phyloP scores from a whole-genome alignment of 2,329 filamentous ascomycete genomes.

The Pseudopyricularia cyperi region DNA sequence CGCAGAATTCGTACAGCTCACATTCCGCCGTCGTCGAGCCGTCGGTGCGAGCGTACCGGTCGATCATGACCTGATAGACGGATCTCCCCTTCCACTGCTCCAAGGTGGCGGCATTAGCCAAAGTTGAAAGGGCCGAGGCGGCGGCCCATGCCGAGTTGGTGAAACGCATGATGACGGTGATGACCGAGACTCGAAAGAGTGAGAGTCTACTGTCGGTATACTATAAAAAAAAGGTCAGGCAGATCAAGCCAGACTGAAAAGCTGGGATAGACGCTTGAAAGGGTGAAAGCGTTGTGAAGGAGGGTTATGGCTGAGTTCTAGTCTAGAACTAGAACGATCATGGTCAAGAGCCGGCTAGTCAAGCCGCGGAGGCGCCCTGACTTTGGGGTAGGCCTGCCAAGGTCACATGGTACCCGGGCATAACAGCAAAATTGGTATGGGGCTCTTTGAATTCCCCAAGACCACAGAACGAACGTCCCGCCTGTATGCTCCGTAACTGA shows the following conservation, averaged over 20 bases:
- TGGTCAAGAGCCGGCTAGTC: too few species aligned
- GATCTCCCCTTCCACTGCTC: constrained; percentile 14
- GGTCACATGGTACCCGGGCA: too few species aligned
- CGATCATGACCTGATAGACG: constrained; percentile 46
- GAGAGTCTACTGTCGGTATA: background rate
- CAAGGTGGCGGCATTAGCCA: background rate
- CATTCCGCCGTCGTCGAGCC: constrained; percentile 30
- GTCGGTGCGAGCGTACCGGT: constrained; percentile 36
- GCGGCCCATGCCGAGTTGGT: background rate
- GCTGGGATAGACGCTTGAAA: background rate
- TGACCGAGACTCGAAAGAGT: background rate
- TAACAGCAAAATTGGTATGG: too few species aligned
- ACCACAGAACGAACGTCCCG: too few species aligned
- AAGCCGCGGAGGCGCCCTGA: too few species aligned
- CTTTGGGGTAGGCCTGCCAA: too few species aligned
- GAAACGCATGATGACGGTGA: background rate
- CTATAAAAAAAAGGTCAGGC: background rate
- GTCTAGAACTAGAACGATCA: too few species aligned
- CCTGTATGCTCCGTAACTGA: too few species aligned
- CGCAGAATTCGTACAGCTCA: constrained; percentile 14
- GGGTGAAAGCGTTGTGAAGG: background rate
- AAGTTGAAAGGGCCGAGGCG: background rate
- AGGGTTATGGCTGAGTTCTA: too few species aligned
- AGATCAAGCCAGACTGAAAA: background rate
- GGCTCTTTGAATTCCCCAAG: too few species aligned